phyloP scores from a whole-genome alignment of 257 asterid species.

The Echites panduratus region DNA sequence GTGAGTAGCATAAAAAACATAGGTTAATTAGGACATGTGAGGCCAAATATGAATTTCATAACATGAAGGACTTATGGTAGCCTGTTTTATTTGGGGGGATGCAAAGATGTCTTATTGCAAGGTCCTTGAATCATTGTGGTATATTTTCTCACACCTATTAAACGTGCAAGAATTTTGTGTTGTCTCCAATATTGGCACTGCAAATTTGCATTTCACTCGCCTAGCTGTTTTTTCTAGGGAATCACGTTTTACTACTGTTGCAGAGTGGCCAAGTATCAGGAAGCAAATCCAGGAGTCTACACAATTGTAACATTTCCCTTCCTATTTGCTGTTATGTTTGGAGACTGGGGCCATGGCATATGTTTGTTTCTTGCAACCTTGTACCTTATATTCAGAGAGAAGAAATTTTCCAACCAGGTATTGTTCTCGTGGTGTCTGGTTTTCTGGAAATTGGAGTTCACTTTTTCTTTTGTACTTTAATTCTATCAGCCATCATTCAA shows the following conservation, averaged over 20 bases:
- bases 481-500: not conserved
- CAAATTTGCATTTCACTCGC: not conserved
- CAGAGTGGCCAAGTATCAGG: conserved; percentile 62
- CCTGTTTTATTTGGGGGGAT: not conserved
- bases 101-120: not conserved
- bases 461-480: not conserved
- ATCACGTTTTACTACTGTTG: conserved; percentile 2
- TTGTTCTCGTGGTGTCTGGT: not conserved
- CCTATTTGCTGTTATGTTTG: conserved; percentile 66
- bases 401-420: conserved; percentile 54
- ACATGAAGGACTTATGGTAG: not conserved
- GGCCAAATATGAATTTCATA: not conserved
- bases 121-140: not conserved
- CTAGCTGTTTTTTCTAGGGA: not conserved
- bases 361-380: conserved; percentile 50
- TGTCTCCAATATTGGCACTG: not conserved
- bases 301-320: conserved; percentile 59
- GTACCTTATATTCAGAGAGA: conserved; percentile 45
- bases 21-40: not conserved
- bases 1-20: conserved; percentile 28
- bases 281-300: conserved; percentile 61
- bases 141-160: not conserved
- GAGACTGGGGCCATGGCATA: conserved; percentile 75
- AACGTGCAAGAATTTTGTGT: not conserved
- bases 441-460: conserved; percentile 4